Conservation (phyloP, 2,329 filamentous ascomycete genomes). For the Amesomyces nigricolor region DNA sequence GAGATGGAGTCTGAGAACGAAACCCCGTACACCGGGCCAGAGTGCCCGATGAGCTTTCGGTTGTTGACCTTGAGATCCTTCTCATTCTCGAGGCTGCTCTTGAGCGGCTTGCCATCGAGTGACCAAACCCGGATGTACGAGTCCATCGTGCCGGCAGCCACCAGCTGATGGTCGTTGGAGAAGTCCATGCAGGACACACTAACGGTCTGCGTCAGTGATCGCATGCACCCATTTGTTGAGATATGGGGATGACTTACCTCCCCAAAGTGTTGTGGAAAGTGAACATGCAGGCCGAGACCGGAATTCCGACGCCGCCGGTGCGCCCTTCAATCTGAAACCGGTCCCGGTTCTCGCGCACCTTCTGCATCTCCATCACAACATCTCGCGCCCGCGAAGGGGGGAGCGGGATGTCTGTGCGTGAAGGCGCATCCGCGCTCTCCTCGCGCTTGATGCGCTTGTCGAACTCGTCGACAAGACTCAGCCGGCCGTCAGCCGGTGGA, state of each 20-base stretch:
- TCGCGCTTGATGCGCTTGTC: slow-evolving; percentile 85
- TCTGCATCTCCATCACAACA: slow-evolving; percentile 89
- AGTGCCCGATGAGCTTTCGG: slow-evolving; percentile 79
- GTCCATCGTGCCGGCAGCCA: slow-evolving; percentile 84
- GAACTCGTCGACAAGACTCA: slow-evolving; percentile 78
- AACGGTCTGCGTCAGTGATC: not conserved
- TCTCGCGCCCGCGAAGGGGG: slow-evolving; percentile 85
- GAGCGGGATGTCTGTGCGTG: slow-evolving; percentile 71
- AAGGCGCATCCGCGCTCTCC: slow-evolving; percentile 78
- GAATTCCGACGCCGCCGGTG: slow-evolving; percentile 75
- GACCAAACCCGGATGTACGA: slow-evolving; percentile 96
- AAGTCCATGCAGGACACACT: slow-evolving; percentile 94
- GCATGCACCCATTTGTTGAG: not conserved
- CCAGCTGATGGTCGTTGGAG: slow-evolving; percentile 80
- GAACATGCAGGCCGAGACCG: slow-evolving; percentile 90
- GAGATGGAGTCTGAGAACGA: slow-evolving; percentile 75
- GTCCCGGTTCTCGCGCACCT: slow-evolving; percentile 87
- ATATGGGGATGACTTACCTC: slow-evolving; percentile 51
- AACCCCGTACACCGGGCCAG: slow-evolving; percentile 81
- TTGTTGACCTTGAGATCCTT: slow-evolving; percentile 56
- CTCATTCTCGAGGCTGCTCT: slow-evolving; percentile 55
- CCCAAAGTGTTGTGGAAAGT: slow-evolving; percentile 97
- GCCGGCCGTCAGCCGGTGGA: slow-evolving; percentile 63
- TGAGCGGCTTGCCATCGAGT: slow-evolving; percentile 75
- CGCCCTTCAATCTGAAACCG: slow-evolving; percentile 81